Evolutionary conservation across 208 protist genomes (phyloP).

Genomic region (Acanthamoeba royreba): DNA sequence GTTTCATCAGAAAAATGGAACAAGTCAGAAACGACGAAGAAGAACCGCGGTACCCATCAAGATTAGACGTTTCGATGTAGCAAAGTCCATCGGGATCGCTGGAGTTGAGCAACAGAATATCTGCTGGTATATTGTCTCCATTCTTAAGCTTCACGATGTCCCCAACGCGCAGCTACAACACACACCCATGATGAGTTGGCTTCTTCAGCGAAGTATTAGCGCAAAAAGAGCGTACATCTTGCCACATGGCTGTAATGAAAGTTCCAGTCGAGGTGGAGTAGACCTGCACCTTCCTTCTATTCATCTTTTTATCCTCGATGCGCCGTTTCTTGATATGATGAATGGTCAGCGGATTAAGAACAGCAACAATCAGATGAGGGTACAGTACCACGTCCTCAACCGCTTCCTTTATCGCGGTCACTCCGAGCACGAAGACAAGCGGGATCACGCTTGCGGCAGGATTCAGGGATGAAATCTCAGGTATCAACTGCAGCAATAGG

Average conservation of each 20-base stretch:
- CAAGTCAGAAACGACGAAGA: background rate
- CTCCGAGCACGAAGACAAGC: slow-evolving; percentile 68
- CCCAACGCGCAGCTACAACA: slow-evolving; percentile 54
- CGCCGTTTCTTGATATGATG: background rate
- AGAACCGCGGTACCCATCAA: slow-evolving; percentile 61
- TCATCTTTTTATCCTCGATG: background rate
- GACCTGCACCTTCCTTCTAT: background rate
- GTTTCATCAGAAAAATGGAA: background rate
- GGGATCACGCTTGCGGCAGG: slow-evolving; percentile 52
- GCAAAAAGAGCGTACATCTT: background rate
- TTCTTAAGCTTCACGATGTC: slow-evolving; percentile 64
- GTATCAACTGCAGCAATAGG: slow-evolving; percentile 41
- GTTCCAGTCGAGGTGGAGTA: background rate
- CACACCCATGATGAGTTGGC: background rate
- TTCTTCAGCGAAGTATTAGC: background rate
- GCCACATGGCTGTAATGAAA: background rate
- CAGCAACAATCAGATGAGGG: background rate
- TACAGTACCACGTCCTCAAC: slow-evolving; percentile 71
- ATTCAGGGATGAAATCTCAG: slow-evolving; percentile 19
- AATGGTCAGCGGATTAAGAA: background rate
- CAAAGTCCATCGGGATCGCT: slow-evolving; percentile 56
- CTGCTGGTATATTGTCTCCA: slow-evolving; percentile 62
- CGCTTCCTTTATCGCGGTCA: slow-evolving; percentile 76
- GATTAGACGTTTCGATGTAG: slow-evolving; percentile 72
- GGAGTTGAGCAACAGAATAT: slow-evolving; percentile 62